Base-by-base conservation (phyloP, 2,329 filamentous ascomycete genomes). In the Elsinoe perseae region DNA sequence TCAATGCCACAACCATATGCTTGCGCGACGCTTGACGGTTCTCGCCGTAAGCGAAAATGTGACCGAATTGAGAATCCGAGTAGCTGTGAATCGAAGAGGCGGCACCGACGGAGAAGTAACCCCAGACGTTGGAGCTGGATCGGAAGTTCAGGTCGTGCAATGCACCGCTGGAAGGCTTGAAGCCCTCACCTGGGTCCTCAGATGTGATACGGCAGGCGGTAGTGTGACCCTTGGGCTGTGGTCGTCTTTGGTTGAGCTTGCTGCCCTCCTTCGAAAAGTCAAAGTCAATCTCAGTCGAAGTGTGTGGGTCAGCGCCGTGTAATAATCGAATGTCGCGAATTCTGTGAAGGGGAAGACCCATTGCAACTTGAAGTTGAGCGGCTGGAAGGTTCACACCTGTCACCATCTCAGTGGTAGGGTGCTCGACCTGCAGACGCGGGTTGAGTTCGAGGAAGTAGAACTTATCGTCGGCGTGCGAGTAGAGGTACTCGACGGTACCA, bases 381-480 rank as follows among this genome's bases (percentile, higher is more conserved):
- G 95, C 93, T 52, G 93, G 93, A 70, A 98, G 75, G 75, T 97
- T 95, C 69, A 98, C 93, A 70, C 95, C 93, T 66, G 87, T 95
- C 62, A 98, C 93, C 93, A 98, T 98, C 73, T 98, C 93, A 25
- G 93, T 98, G 54, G 92, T 98, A 44, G 93, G 93, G 77, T 98
- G 93, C 82, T 98, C 93, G 75, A 98, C 93, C 77, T 98, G 93
- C 56, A 98, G 86, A 89, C 93, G 89, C 50, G 93, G 93, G 78
- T 98, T 98, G 69, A 98, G 77, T 76, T 98, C 93, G 62, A 98
- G 79, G 79, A 98, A 98, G 81, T 97, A 98, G 78, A 98, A 98
- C 75, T 95, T 93, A 80, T 97, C 90, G 64, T 98, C 93, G 16
- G 89, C 79, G 73, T 98, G 90, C 40, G 93, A 98, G 80, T 98